Percentiles rank a stretch among this genome's conserved stretches.
These are phyloP conservation scores for Blastobotrys raffinosifermentans DNA, from an alignment of 1,139 yeast species.

Conservation along the genomic window DNA sequence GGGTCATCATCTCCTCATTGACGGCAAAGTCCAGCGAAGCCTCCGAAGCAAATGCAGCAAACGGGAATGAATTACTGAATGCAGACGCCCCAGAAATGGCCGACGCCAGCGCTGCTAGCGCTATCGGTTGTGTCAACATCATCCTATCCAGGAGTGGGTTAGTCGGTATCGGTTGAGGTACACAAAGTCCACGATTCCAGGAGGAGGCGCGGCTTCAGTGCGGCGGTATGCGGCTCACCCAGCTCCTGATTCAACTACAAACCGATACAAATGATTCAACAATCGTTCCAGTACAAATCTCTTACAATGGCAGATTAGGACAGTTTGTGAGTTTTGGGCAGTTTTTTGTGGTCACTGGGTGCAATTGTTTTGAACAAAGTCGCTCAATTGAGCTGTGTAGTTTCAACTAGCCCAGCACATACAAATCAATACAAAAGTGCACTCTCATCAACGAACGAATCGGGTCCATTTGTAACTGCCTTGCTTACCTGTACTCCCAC, in stretches of 20 bases:
- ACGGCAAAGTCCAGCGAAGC: slow-evolving; percentile 7
- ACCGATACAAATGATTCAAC: not conserved
- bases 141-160: not conserved
- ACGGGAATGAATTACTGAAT: slow-evolving; percentile 19
- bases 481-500: too few relatives aligned
- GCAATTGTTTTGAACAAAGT: too few relatives aligned
- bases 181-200: not conserved
- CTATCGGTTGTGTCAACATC: not conserved
- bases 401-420: too few relatives aligned
- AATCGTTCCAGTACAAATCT: too few relatives aligned
- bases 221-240: not conserved
- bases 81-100: slow-evolving; percentile 7
- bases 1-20: slow-evolving; percentile 7
- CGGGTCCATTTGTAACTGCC: too few relatives aligned
- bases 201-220: not conserved
- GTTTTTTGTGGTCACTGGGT: too few relatives aligned
- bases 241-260: not conserved
- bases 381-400: too few relatives aligned
- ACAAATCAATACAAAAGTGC: too few relatives aligned
- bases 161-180: not conserved
- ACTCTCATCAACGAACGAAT: too few relatives aligned
- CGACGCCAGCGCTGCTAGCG: slow-evolving; percentile 1
- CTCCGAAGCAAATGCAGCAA: slow-evolving; percentile 15
- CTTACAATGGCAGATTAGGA: too few relatives aligned
- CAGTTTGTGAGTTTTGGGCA: too few relatives aligned